Evolutionary conservation across 768 basidiomycete species (phyloP), one percentile per base, ranked within the genome.

Genomic region (Kwoniella mangroviensis): DNA sequence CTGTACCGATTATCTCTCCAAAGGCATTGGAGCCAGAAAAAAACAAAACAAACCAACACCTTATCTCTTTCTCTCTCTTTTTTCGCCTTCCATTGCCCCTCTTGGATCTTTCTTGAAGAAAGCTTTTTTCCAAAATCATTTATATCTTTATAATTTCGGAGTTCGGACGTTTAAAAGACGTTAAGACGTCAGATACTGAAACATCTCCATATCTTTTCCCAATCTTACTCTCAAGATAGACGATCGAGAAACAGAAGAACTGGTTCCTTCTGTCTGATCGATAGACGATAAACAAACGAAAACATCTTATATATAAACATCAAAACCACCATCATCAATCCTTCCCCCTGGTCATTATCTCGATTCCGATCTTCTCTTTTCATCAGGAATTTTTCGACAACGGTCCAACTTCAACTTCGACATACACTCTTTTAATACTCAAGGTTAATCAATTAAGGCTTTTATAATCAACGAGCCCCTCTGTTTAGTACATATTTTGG

Each of bases 21-120:
- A n/a, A 63, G 24, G 62, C 7, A 17, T 52, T 53, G 54, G 63
- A 65, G 41, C 63, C 54, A 65, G 56, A 55, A 53, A 65, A n/a
- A 54, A 34, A 34, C 34, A 34, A 34, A 34, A n/a, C n/a, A n/a
- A n/a, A n/a, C n/a, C 34, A 34, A 34, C 41, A 34, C 54, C 63
- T 65, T 62, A 45, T 49, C 61, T 62, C 45, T 24, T 62, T 49
- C 11, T 41, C 21, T 41, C 21, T 22, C 6, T 52, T 19, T 56
- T n/a, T 40, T 64, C 63, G 4, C 51, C 13, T 42, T 21, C 15
- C 12, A 34, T 1, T 34, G 1, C 24, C 24, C 7, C 41, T 53
- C 22, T 24, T 21, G 61, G 1, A 41, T 9, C 26, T 56, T 49
- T 55, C 63, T 55, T 17, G 34, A 60, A 60, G 34, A 60, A 60